Evolutionary conservation across 2,329 filamentous ascomycete genomes (phyloP), one percentile per base, ranked within the genome.

Genomic region (Colletotrichum brevisporum): DNA sequence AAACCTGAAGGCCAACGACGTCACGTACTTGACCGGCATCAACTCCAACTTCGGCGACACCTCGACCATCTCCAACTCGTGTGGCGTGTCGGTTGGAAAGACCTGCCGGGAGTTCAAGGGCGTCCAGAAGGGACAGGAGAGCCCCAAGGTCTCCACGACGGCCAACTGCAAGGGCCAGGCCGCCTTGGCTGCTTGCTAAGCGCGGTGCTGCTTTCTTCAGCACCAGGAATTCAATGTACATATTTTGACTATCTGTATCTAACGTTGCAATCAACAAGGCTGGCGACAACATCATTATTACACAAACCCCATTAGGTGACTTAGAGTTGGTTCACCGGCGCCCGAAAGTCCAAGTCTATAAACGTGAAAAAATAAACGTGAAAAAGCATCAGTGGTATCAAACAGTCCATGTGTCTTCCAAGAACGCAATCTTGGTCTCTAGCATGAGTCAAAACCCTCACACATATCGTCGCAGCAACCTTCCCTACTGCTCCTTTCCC

Each of bases 11-110:
- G 58, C 52, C n/a, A 63, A 56, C 4, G 41, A 27, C 31, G 52
- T 63, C 4, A 63, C 24, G 9, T 76, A 80, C 63, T 75, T 84
- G 18, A 78, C 77, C 24, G 82, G 82, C 21, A 83, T 81, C 65
- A 82, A 82, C 73, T 73, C 76, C 64, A 82, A 82, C 76, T 69
- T 77, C 6, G 79, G 77, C 3, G 77, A 78, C 47, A 72, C 43
- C 4, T 61, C 64, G 2, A 63, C 43, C 6, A 43, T 67, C 9
- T 56, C 45, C 12, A 53, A 83, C 15, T 36, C 57, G 6, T 67
- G 64, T 18, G 67, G 67, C 8, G 26, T 31, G 21, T 51, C 50
- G 2, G 59, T 71, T 2, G 54, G 31, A 5, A 64, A 71, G 43
- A 64, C 68, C 4, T 71, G 69, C 45, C 69, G 68, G 59, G 64